Base-by-base conservation (phyloP, 2,329 filamentous ascomycete genomes). In the Alternaria panax region DNA sequence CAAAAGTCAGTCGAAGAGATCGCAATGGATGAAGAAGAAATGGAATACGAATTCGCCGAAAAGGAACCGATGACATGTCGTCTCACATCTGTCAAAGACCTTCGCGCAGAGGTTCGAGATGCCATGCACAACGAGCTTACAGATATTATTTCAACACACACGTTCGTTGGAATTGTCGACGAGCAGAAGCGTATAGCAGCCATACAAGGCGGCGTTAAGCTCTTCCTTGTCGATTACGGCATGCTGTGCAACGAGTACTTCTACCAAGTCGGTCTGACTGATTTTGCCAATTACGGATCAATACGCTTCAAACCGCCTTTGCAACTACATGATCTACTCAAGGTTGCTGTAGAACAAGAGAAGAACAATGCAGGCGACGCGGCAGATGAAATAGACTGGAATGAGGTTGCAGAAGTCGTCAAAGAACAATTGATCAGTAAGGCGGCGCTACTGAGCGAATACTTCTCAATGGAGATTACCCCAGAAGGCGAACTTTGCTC, bases 151-250 rank as follows among this genome's bases (percentile, higher is more conserved):
- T 88, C 91, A 12, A 89, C 88, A 20, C 93, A 96, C 74, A 97
- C 92, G 1, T 99, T 97, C 76, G 92, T 99, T 47, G 95, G 95
- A 2, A 84, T 99, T 25, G 92, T 98, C 1, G 95, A 99, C 72
- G 91, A 94, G 71, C 86, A 85, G 40, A 89, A 92, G 50, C 91
- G 95, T 11, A 87, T 99, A 12, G 93, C 89, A n/a, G 93, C 95
- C 16, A 91, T 99, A 36, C 95, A 99, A 79, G 89, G 92, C 34
- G 95, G 94, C 14, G 90, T 98, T 8, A 96, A 93, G 75, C 85
- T 99, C 7, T 97, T 91, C 76, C 86, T 99, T 22, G 85, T 99
- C 52, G 95, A 99, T 78, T 99, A 99, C 73, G 95, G 93, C 11
- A 88, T 94, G 75, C 82, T 91, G 1, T 91, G 78, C 75, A 91